phyloP scores from a whole-genome alignment of 2,329 filamentous ascomycete species.

The Cercospora sesami region DNA sequence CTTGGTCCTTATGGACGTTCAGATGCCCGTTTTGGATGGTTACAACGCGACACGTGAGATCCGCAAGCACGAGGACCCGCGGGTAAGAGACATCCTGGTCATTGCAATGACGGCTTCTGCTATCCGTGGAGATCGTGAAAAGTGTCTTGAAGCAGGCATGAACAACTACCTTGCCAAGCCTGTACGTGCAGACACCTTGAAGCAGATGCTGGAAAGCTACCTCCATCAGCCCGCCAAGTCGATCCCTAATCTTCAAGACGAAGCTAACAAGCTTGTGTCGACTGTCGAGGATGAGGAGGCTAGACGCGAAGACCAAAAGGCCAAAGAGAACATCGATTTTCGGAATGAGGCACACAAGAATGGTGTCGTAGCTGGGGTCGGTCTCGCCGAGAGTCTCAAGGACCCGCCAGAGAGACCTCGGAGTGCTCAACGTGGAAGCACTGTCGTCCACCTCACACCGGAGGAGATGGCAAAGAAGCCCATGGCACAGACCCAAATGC shows the following conservation, averaged over 20 bases:
- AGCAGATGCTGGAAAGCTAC: slow-evolving; percentile 74
- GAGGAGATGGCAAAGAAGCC: slow-evolving; percentile 31
- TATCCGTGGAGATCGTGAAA: slow-evolving; percentile 91
- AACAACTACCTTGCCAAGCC: slow-evolving; percentile 97
- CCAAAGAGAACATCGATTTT: slow-evolving; percentile 5
- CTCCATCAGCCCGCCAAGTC: slow-evolving; percentile 52
- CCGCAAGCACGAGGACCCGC: slow-evolving; percentile 71
- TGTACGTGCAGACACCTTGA: slow-evolving; percentile 83
- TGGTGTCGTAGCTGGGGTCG: not conserved
- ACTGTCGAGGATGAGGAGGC: slow-evolving; percentile 30
- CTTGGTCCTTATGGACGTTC: slow-evolving; percentile 90
- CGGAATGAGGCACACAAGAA: slow-evolving; percentile 3
- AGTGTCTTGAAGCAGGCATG: slow-evolving; percentile 94
- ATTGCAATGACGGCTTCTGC: slow-evolving; percentile 97
- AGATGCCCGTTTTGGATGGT: slow-evolving; percentile 91
- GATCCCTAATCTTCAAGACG: slow-evolving; percentile 48
- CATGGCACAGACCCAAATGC: slow-evolving; percentile 22
- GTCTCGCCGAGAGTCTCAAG: not conserved
- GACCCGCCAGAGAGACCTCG: slow-evolving; percentile 21
- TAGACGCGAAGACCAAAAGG: not conserved
- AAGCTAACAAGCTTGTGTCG: slow-evolving; percentile 48
- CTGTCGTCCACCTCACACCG: slow-evolving; percentile 30
- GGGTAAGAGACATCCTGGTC: slow-evolving; percentile 79
- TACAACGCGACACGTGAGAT: slow-evolving; percentile 87
- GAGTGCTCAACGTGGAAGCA: slow-evolving; percentile 23